Base-by-base conservation (phyloP, 805 yeast genomes). In the Lachancea lanzarotensis region DNA sequence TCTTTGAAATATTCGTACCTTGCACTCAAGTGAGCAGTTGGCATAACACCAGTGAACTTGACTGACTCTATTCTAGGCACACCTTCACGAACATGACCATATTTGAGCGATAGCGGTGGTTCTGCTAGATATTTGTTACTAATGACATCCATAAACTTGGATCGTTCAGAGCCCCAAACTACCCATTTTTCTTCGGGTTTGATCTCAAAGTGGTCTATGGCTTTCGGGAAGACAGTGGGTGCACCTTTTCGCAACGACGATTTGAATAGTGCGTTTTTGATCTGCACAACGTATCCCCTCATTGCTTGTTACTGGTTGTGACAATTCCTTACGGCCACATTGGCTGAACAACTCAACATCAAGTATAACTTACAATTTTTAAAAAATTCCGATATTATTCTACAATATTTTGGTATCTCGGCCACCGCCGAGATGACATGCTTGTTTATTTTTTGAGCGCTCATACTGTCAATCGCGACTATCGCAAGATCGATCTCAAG, bases 1-100 rank as follows among this genome's bases (percentile, higher is more conserved):
- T 91, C 97, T 48, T 90, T 83, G 60, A 78, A 86, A 45, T 78
- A 79, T 65, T 91, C 98, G 59, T 87, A 91, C 42, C 98, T 66
- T 1, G 98, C 96, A 42, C 95, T 81, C 30, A 91, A 55, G 68
- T 90, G 95, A 0, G 89, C 85, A 13, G 79, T 68, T 5, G 74
- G 74, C 17, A 68, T 50, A 0, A 56, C 73, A 25, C 77, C 75
- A 45, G 72, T 69, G 52, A 78, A 79, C 50, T 70, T 70, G 6
- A 78, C 60, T 34, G 48, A 53, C 38, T 60, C 62, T 12, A 59
- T 47, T 12, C 48, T 47, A 6, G 58, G 56, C 19, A 43, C 26
- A 12, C 43, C 42, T 27, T 40, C 46, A 34, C 38, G 35, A 4
- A 34, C 30, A 4, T 40, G 35, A 10, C 55, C 54, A 44, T 43